Conservation (phyloP, 495 filamentous ascomycete species). For the Glarea lozoyensis region DNA sequence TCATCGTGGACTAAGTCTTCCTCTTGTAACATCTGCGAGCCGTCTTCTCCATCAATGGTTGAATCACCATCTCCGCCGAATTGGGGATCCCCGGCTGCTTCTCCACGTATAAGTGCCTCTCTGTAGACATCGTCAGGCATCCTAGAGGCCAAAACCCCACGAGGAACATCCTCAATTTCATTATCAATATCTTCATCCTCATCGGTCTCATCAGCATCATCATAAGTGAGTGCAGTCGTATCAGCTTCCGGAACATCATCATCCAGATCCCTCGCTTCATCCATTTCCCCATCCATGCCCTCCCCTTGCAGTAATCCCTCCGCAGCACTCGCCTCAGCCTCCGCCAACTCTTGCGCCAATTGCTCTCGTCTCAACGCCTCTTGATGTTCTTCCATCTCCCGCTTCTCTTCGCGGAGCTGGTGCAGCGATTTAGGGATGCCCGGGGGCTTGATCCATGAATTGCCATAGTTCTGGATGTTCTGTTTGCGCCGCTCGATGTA, state of each 20-base stretch:
- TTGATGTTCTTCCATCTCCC: slow-evolving; percentile 72
- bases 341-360: slow-evolving; percentile 54
- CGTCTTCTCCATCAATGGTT: slow-evolving; percentile 26
- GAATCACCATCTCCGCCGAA: slow-evolving; percentile 27
- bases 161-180: slow-evolving; percentile 19
- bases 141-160: slow-evolving; percentile 30
- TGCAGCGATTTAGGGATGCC: slow-evolving; percentile 69
- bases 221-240: slow-evolving; percentile 32
- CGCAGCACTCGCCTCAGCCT: slow-evolving; percentile 36
- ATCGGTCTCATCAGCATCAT: slow-evolving; percentile 34
- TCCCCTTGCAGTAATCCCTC: slow-evolving; percentile 48
- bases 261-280: slow-evolving; percentile 43
- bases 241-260: slow-evolving; percentile 61
- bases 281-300: slow-evolving; percentile 40
- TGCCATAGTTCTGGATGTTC: slow-evolving; percentile 66
- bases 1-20: slow-evolving; percentile 33
- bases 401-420: slow-evolving; percentile 67
- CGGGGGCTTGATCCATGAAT: slow-evolving; percentile 69
- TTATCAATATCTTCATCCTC: slow-evolving; percentile 35
- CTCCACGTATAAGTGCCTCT: slow-evolving; percentile 40
- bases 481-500: slow-evolving; percentile 57
- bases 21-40: slow-evolving; percentile 41
- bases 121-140: slow-evolving; percentile 32
- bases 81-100: slow-evolving; percentile 22
- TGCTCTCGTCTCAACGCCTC: slow-evolving; percentile 60